Base-by-base conservation (phyloP, 164 flowering plant genomes). In the Magnolia changhungtana region DNA sequence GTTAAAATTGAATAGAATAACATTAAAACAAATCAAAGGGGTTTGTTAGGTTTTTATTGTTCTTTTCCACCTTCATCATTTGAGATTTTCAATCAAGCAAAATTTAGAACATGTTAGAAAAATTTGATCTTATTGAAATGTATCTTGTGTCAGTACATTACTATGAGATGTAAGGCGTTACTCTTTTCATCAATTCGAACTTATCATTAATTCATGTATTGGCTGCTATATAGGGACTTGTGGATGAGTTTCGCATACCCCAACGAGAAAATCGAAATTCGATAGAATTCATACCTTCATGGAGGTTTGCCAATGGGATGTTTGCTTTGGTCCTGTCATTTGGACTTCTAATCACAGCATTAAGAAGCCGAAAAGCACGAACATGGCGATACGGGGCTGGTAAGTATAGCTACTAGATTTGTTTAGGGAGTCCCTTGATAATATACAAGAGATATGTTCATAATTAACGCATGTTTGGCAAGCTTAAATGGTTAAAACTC, bases 301-400 rank as follows among this genome's bases (percentile, higher is more conserved):
- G 99, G 99, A 88, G 99, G 75, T 96, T 96, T 74, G 91, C 95
- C 4, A 96, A 96, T 83, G 99, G 98, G 68, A 96, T 96, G 98
- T 94, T 96, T 85, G 99, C 97, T 72, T 75, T 96, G 81, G 98
- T 96, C 79, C 86, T 94, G 49, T 92, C 99, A 52, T 96, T 96
- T 88, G 99, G 97, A 58, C 96, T 96, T 74, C 82, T 96, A 58
- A 84, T 89, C 27, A 96, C 96, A 18, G 95, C 90, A 75, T 71
- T 96, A 50, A 89, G 82, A 81, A 96, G 99, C 82, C 84, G 99
- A 21, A 94, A 94, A 84, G 99, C 98, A 69, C 86, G 99, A 72
- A 94, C 98, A 70, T 96, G 99, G 99, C 89, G 98, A 8, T 96
- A 96, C 81, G 98, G 99, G 7, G 66, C 92, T 61, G 99, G 99